A percentile compares a stretch with the other conserved stretches of the same genome.
phyloP scores from a whole-genome alignment of 139 green algal species.

The Micractinium sp. region DNA sequence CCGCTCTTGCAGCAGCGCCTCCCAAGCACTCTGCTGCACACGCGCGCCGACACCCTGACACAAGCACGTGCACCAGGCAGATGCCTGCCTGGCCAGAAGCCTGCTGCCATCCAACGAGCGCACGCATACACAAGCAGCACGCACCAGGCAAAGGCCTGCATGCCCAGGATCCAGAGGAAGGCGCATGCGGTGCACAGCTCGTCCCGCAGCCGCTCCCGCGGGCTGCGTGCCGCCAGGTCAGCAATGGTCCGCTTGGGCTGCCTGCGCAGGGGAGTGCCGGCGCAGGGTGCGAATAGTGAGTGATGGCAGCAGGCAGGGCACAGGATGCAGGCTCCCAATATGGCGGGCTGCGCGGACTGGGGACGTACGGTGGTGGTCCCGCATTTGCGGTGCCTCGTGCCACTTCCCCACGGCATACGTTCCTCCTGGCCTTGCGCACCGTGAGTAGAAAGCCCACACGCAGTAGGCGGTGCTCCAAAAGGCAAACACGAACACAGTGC shows the following conservation, averaged over 20 bases:
- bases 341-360: too few relatives aligned
- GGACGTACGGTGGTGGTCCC: too few relatives aligned
- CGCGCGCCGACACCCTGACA: too few relatives aligned
- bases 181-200: neutral
- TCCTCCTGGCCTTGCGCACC: too few relatives aligned
- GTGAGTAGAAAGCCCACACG: neutral
- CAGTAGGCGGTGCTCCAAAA: conserved; percentile 27
- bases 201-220: neutral
- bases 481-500: conserved; percentile 31
- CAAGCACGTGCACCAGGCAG: too few relatives aligned
- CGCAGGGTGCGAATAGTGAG: neutral
- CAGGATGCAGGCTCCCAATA: too few relatives aligned
- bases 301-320: neutral
- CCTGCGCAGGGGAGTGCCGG: neutral
- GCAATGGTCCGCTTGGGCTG: neutral
- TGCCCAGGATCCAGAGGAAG: conserved; percentile 18
- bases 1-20: too few relatives aligned
- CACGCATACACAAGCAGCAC: neutral
- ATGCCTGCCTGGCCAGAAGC: too few relatives aligned
- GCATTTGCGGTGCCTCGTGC: too few relatives aligned
- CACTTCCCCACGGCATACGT: too few relatives aligned
- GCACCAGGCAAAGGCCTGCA: conserved; percentile 27
- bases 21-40: too few relatives aligned
- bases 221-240: neutral
- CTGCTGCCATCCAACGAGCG: too few relatives aligned